phyloP scores from a whole-genome alignment of 805 yeast species.

The Candida michaelii region DNA sequence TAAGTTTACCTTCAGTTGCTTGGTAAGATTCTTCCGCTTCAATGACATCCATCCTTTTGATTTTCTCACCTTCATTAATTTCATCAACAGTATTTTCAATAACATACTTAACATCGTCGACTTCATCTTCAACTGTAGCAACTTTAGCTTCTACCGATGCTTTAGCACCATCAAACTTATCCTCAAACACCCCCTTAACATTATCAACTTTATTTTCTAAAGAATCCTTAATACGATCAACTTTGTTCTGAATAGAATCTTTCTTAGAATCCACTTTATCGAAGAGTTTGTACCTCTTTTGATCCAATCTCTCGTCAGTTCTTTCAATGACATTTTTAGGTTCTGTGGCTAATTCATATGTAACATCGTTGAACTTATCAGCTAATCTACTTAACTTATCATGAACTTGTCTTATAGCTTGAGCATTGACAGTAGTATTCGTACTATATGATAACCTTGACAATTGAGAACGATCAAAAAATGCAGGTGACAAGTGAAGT shows the following conservation, averaged over 20 bases:
- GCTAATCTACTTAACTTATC: constrained; percentile 16
- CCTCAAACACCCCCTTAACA: not conserved
- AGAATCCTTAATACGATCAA: constrained; percentile 11
- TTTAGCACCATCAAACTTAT: not conserved
- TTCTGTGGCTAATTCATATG: constrained; percentile 21
- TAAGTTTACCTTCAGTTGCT: constrained; percentile 14
- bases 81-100: too few relatives aligned
- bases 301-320: constrained; percentile 21
- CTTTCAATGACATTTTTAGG: constrained; percentile 21
- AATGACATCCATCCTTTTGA: too few relatives aligned
- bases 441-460: not conserved
- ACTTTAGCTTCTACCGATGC: not conserved
- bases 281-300: constrained; percentile 15
- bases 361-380: constrained; percentile 18
- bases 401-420: constrained; percentile 23
- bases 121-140: not conserved
- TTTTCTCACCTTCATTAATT: too few relatives aligned
- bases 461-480: constrained; percentile 10
- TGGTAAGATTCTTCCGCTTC: not conserved
- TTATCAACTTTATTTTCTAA: not conserved
- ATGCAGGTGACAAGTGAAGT: constrained; percentile 26
- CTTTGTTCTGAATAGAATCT: constrained; percentile 11
- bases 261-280: constrained; percentile 17
- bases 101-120: too few relatives aligned
- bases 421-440: constrained; percentile 14